Conservation (phyloP, 306 rosid species). For the Ormosia emarginata region DNA sequence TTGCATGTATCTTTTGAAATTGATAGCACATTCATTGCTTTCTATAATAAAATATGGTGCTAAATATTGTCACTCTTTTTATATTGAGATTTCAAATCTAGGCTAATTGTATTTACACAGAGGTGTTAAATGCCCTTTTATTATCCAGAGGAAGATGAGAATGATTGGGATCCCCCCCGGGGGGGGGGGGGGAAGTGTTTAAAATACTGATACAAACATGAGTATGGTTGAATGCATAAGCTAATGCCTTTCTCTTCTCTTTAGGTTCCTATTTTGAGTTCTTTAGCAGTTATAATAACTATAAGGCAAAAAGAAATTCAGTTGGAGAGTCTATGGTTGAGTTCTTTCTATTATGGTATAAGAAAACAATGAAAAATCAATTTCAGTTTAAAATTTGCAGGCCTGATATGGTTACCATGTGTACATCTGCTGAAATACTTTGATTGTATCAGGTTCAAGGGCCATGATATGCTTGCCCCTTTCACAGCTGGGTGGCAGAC, state of each 20-base stretch:
- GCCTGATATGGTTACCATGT: not conserved
- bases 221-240: constrained; percentile 12
- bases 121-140: constrained; percentile 4
- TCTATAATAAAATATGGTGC: not conserved
- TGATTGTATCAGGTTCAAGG: constrained; percentile 55
- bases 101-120: not conserved
- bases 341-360: not conserved
- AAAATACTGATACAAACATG: not conserved
- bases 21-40: not conserved
- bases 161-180: not conserved
- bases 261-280: not conserved
- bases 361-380: not conserved
- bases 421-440: constrained; percentile 18
- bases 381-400: not conserved
- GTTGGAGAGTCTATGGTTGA: not conserved
- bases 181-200: not conserved
- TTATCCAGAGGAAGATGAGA: not conserved
- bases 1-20: constrained; percentile 17
- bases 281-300: not conserved
- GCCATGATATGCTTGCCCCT: constrained; percentile 97
- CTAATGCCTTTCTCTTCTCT: not conserved
- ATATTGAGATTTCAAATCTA: not conserved
- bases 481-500: constrained; percentile 90
- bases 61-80: not conserved
- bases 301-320: not conserved